Base-by-base conservation (phyloP, 2,329 filamentous ascomycete species). In the Cryphonectria radicalis region DNA sequence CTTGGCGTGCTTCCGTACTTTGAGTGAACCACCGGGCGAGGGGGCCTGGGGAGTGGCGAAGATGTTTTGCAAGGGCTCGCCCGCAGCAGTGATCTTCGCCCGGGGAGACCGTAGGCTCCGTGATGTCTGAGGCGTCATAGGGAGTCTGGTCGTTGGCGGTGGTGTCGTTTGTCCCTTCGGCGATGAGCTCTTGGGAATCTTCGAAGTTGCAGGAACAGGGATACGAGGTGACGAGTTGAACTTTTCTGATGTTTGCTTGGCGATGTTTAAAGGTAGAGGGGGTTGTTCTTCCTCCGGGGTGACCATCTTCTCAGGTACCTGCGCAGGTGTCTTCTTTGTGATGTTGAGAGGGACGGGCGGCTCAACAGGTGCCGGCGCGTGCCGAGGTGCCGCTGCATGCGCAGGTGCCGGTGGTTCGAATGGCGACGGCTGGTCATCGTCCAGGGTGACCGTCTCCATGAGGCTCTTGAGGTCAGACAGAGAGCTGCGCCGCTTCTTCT, bases 401-500 rank as follows among this genome's bases (percentile, higher is more conserved):
- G 28, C n/a, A 8, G n/a, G 50, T 4, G 50, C 50, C 50, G 11
- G n/a, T n/a, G 53, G n/a, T 11, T 57, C 53, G 13, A 28, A 17
- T 4, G 63, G 63, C 43, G 42, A 35, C 4, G 63, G 63, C n/a
- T 32, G 35, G 17, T 46, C 42, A 74, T 75, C 84, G 77, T 81
- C 83, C 0, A 91, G 80, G 14, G 84, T 87, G 11, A 90, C 85
- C 69, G 89, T 86, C 57, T 86, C 87, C 81, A 95, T 90, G 25
- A 93, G 83, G 25, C 74, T 75, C 75, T 73, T 92, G 64, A 98
- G 85, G 79, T 98, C 95, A 5, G 95, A 97, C 59, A 98, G 83
- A 37, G 95, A 98, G 82, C 95, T 98, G 78, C 95, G 91, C 69
- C 95, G 88, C 84, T 97, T 98, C 83, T 91, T 95, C 78, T 88